Evolutionary conservation across 2,329 filamentous ascomycete species (phyloP), one percentile per base, ranked within the genome.

Genomic region (Parastagonospora avenae): DNA sequence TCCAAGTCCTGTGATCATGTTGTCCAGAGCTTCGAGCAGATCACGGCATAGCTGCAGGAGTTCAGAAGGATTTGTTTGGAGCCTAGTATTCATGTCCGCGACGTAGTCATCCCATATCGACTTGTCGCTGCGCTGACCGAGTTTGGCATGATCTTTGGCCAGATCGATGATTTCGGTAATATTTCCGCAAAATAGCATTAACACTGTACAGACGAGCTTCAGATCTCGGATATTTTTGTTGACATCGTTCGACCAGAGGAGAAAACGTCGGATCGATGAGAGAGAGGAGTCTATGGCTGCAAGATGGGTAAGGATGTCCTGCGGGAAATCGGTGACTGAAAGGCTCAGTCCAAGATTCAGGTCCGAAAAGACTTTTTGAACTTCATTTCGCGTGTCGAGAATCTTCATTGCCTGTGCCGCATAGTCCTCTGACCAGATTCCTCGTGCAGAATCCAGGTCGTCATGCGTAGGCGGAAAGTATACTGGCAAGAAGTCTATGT

Each of bases 381-480:
- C 50, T 43, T 64, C 57, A 2, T 44, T 50, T 28, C 59, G 56
- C 8, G 55, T 41, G 5, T 68, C 62, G 14, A 60, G 42, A 4
- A 66, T 44, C 15, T 68, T 49, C 15, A 40, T 27, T 15, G 50
- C 56, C 6, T 64, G 42, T 4, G 52, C 49, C 27, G 52, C 49
- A 27, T 46, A 57, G 32, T 52, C 58, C 14, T 43, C 36, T 35
- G 50, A 52, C 37, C 39, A 33, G 4, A 53, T 48, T 5, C 46
- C 42, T 24, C 50, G 51, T 3, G 61, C 57, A 15, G 51, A 51
- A 14, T 70, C 67, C 4, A 70, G 30, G 35, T 72, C 68, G 16
- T 56, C 60, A 41, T 69, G 61, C 15, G 66, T 71, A 11, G 68
- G 68, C 9, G 70, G 70, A 14, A 73, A 72, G 51, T 64, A 72